Evolutionary conservation across 2,329 filamentous ascomycete genomes (phyloP), one percentile per base, ranked within the genome.

Genomic region (Fusarium transvaalense): DNA sequence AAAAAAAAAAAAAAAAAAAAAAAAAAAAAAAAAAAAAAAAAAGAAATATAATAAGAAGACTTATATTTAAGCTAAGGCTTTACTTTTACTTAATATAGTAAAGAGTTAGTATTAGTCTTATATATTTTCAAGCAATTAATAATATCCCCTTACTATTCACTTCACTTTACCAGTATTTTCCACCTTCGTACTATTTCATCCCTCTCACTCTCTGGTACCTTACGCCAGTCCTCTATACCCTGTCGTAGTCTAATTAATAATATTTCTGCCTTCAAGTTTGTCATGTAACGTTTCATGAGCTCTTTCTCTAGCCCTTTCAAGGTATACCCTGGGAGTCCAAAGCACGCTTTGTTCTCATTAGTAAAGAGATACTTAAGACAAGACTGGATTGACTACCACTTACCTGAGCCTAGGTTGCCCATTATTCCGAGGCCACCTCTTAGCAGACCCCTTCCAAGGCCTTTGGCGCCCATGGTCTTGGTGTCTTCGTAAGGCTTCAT

Each of bases 401-500:
- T 42, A 27, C 84, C 76, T 41, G 55, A 83, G 76, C 53, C 85
- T 70, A 71, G 78, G 76, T 75, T 86, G 79, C 37, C 86, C 65
- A 59, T 82, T 71, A 68, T 84, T 71, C 45, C 85, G 75, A 48
- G 78, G 76, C 31, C 84, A 50, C 34, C 85, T 76, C 74, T 81
- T 80, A 46, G 81, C 74, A 86, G 67, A 0, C 89, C 89, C 74
- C 89, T 91, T 12, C 89, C 71, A 7, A 91, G 81, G 2, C 91
- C 91, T 10, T 82, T 82, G 3, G 81, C 77, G 2, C 90, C 90
- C 59, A 88, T 86, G 45, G 90, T 86, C 73, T 86, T 88, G 1
- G 87, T 87, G 4, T 89, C 90, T 52, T 85, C 82, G 10, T 88
- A 80, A 0, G 91, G 91, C 64, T 91, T 88, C 0, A 84, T 88